These are phyloP conservation scores for Malus asiatica DNA, from an alignment of 306 rosid genomes.

Conservation along the genomic window DNA sequence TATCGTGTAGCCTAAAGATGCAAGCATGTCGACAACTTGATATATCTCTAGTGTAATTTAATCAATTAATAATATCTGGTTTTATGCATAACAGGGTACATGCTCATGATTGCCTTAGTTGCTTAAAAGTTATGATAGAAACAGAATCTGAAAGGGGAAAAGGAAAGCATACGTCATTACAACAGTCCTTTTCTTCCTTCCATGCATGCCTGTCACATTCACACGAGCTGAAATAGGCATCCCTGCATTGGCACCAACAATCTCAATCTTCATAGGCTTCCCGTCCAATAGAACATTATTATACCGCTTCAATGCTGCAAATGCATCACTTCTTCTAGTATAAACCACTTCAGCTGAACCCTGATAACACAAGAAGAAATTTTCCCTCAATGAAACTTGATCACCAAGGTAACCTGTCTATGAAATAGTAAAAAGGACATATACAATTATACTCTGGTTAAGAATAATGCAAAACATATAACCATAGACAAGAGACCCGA, in stretches of 20 bases:
- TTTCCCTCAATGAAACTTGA: background rate
- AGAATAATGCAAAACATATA: background rate
- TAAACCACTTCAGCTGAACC: slow-evolving; percentile 97
- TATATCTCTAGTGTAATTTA: background rate
- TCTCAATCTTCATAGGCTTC: slow-evolving; percentile 89
- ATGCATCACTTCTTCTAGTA: slow-evolving; percentile 87
- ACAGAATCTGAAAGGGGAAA: background rate
- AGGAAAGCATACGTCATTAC: slow-evolving; percentile 62
- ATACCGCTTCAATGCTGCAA: slow-evolving; percentile 84
- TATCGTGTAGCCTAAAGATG: background rate
- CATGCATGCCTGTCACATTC: slow-evolving; percentile 73
- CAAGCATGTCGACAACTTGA: background rate
- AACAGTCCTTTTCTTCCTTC: slow-evolving; percentile 75
- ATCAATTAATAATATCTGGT: background rate
- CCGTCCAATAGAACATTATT: slow-evolving; percentile 88
- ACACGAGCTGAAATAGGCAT: slow-evolving; percentile 76
- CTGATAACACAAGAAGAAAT: slow-evolving; percentile 24
- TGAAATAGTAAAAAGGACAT: background rate
- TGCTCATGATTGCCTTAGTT: background rate
- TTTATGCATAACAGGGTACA: background rate
- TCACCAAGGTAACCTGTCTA: background rate
- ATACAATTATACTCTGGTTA: background rate
- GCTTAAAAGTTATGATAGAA: background rate
- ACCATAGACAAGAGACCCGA: background rate
- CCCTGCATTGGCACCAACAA: slow-evolving; percentile 62